Evolutionary conservation across 2,329 filamentous ascomycete genomes (phyloP), one percentile per base, ranked within the genome.

Genomic region (Chaetothyriales sp.): DNA sequence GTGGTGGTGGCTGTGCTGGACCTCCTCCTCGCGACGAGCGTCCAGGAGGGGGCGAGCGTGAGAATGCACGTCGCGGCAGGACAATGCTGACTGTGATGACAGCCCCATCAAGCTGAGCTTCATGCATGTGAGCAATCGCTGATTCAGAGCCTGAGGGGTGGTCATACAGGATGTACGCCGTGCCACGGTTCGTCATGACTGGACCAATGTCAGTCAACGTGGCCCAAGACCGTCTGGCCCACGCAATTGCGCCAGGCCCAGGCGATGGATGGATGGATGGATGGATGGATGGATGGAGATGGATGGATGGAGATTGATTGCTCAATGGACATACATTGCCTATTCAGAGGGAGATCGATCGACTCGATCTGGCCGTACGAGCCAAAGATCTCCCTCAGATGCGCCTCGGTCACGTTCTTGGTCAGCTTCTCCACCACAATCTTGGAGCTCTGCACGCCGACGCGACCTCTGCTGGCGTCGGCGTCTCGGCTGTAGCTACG

Each of bases 71-170:
- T 48, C 85, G 80, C 0, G 88, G 88, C 37, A 94, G 74, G 22
- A 95, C 87, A 59, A 95, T 92, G 45, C 86, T 92, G 47, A 95
- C 89, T 63, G 84, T 85, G 63, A 95, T 82, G 43, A 81, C 75
- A 19, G 83, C 80, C 49, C 89, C 89, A 67, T 95, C 89, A 25
- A 95, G 72, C 64, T 94, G 86, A n/a, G 86, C 88, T 70, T 98
- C 92, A 68, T 98, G 92, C 92, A 98, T 97, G 66, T 94, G 86
- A 18, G 89, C 81, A 61, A 95, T 94, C 25, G 92, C 92, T 13
- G 81, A 76, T 69, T 95, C 88, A 20, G 92, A 90, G 57, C 90
- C 85, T 48, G 78, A 74, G 58, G 89, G 80, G 58, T 84, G 76
- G 50, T 81, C 74, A 69, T 85, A 98, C 44, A 95, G 76, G 57